Conservation (phyloP, 1,284 basidiomycete genomes). For the Bondarzewia mesenterica region DNA sequence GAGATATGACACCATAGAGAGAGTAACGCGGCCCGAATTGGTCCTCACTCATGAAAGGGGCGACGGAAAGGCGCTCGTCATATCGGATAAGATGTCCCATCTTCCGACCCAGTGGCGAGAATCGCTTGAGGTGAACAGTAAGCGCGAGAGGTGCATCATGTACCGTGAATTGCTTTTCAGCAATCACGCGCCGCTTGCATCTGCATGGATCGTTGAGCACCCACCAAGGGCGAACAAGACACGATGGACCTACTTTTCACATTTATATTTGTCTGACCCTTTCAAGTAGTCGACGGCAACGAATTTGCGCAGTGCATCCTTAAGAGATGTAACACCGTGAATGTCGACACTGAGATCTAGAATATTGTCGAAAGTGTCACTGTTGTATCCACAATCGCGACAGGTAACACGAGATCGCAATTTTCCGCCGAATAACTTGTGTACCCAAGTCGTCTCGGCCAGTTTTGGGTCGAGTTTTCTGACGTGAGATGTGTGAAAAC, state of each 20-base stretch:
- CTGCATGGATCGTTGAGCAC: constrained; percentile 29
- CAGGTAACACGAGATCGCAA: constrained; percentile 94
- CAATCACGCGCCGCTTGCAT: constrained; percentile 83
- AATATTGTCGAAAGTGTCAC: constrained; percentile 95
- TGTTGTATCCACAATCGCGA: constrained; percentile 74
- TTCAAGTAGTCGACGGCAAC: constrained; percentile 77
- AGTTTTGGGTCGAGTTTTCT: constrained; percentile 77
- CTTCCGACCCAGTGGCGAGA: constrained; percentile 86
- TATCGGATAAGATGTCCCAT: constrained; percentile 75
- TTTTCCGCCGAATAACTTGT: constrained; percentile 89
- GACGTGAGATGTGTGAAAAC: constrained; percentile 3
- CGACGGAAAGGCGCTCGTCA: constrained; percentile 70
- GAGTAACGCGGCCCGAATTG: constrained; percentile 75
- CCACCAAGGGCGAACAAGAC: constrained; percentile 3
- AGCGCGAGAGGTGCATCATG: constrained; percentile 86
- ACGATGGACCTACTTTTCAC: constrained; percentile 76
- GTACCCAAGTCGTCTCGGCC: constrained; percentile 89
- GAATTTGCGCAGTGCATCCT: constrained; percentile 78
- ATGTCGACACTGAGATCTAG: constrained; percentile 92
- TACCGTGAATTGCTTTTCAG: constrained; percentile 84
- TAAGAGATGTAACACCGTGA: constrained; percentile 52
- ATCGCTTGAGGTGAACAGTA: constrained; percentile 96
- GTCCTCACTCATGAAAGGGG: constrained; percentile 79
- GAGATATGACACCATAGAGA: constrained; percentile 89
- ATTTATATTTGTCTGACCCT: constrained; percentile 96